Conservation (phyloP, 768 basidiomycete genomes). For the Agaricus blazei region DNA sequence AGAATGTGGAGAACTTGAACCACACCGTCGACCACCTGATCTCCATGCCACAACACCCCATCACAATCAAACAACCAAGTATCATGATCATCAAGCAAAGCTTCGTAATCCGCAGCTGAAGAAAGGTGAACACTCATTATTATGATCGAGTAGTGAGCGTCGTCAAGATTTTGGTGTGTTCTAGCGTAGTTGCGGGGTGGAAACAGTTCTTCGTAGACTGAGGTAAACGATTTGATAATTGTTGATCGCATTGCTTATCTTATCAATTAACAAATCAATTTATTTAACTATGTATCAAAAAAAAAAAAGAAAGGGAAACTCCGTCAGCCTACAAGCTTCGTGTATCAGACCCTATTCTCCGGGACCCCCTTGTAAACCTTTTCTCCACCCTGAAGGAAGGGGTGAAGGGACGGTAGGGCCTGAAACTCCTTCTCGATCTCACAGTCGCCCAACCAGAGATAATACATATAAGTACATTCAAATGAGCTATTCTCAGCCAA, state of each 20-base stretch:
- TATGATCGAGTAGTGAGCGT: background rate
- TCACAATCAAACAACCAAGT: constrained; percentile 98
- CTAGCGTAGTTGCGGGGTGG: too few species aligned
- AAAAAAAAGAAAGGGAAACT: too few species aligned
- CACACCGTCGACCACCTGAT: constrained; percentile 72
- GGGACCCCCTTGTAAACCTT: too few species aligned
- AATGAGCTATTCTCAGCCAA: too few species aligned
- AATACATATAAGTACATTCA: too few species aligned
- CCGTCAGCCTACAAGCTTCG: too few species aligned
- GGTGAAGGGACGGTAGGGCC: too few species aligned
- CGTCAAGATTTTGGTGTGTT: background rate
- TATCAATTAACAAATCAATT: background rate
- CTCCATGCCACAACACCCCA: constrained; percentile 90
- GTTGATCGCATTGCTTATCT: background rate
- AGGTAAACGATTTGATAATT: background rate
- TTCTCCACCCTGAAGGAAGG: too few species aligned
- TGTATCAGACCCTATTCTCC: too few species aligned
- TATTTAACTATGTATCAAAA: background rate
- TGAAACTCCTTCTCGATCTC: too few species aligned
- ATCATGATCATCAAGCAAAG: constrained; percentile 64
- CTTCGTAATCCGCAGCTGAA: constrained; percentile 38
- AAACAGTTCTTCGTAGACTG: background rate
- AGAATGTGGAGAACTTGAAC: constrained; percentile 69
- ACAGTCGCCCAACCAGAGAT: too few species aligned
- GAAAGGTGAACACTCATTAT: constrained; percentile 34